Conservation (phyloP, 768 basidiomycete genomes). For the Calocybe gangraenosa region DNA sequence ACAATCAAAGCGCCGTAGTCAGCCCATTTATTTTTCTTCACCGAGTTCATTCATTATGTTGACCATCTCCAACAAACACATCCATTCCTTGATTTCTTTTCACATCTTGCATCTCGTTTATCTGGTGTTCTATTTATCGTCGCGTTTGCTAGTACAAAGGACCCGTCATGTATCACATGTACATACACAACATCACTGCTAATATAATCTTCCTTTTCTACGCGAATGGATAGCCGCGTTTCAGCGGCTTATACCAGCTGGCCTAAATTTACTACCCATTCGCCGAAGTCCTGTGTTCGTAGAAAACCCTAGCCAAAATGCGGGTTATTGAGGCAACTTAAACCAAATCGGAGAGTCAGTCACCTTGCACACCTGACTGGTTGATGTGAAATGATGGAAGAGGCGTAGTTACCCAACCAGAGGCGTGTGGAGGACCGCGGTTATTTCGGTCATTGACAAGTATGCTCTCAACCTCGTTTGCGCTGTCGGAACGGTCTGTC, state of each 20-base stretch:
- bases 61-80: no score
- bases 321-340: background rate
- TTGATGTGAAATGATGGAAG: constrained; percentile 19
- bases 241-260: constrained; percentile 13
- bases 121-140: background rate
- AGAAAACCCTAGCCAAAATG: constrained; percentile 1
- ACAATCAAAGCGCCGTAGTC: constrained; percentile 31
- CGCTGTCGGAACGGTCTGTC: constrained; percentile 63
- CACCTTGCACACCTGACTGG: constrained; percentile 15
- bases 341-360: background rate
- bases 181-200: constrained; percentile 10
- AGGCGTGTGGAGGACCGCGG: constrained; percentile 21
- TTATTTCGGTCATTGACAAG: constrained; percentile 29
- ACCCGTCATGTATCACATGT: background rate
- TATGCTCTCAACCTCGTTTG: constrained; percentile 69
- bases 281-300: constrained; percentile 11
- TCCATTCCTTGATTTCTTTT: constrained; percentile 5
- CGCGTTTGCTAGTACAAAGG: background rate
- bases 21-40: constrained; percentile 18
- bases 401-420: constrained; percentile 33
- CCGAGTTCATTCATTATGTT: constrained; percentile 12
- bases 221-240: background rate
- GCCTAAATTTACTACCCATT: constrained; percentile 16
- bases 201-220: constrained; percentile 2
- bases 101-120: constrained; percentile 6